Conservation (phyloP, 2,329 filamentous ascomycete genomes). For the Phyllosticta citriasiana region DNA sequence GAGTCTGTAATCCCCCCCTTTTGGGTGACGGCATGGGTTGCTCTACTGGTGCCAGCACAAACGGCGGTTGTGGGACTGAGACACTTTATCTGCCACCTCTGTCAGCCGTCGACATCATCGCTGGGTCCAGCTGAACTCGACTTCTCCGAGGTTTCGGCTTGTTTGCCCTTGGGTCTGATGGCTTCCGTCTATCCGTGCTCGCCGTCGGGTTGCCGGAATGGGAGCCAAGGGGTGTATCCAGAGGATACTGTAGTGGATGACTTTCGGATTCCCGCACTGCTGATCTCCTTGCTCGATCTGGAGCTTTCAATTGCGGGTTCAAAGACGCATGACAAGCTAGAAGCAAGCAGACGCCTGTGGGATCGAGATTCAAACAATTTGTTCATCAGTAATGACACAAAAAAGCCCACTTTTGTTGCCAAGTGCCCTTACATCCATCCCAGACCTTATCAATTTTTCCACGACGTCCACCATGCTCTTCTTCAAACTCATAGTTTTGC, state of each 20-base stretch:
- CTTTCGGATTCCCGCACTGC: background rate
- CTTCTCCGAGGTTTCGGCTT: background rate
- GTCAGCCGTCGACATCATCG: background rate
- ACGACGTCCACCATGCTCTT: background rate
- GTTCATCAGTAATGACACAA: background rate
- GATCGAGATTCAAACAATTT: background rate
- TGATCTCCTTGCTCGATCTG: background rate
- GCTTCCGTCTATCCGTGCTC: background rate
- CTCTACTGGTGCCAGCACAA: background rate
- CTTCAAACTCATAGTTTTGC: constrained; percentile 1
- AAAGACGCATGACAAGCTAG: background rate
- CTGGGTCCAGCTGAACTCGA: background rate
- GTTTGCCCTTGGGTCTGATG: background rate
- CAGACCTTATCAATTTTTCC: background rate
- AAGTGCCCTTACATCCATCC: background rate
- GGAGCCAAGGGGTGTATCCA: background rate
- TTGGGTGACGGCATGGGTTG: background rate
- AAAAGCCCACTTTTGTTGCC: background rate
- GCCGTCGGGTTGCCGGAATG: background rate
- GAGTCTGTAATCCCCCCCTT: background rate
- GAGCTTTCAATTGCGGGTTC: background rate
- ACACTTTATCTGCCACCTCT: background rate
- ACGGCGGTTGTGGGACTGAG: background rate
- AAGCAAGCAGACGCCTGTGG: background rate
- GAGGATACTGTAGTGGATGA: background rate